Evolutionary conservation across 495 filamentous ascomycete species (phyloP), one percentile per base, ranked within the genome.

Genomic region (Clavariopsis aquatica): DNA sequence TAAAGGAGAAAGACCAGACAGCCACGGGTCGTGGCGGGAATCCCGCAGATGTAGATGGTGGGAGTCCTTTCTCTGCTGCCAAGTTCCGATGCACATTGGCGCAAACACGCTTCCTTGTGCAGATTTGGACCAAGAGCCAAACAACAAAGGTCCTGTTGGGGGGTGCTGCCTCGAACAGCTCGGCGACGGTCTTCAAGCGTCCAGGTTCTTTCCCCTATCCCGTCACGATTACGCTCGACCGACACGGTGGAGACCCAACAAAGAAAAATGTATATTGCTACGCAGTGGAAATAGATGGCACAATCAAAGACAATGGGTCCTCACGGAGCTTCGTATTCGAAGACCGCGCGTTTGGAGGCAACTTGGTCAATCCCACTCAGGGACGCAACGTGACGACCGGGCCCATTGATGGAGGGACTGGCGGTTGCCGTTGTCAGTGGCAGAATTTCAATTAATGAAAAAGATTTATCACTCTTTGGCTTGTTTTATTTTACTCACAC

Each of bases 201-300:
- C 89, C 90, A 0, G 89, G 90, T 2, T 86, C 86, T 2, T 93
- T 96, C 73, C 92, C 93, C 0, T 96, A 93, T 71, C 91, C 91
- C 0, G 80, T 96, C 0, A 94, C 89, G 0, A 80, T 97, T 20
- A 89, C 88, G 1, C 65, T 89, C 12, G 93, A 98, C 74, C 85
- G 90, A 31, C 90, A 94, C 60, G 92, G 92, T 31, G 90, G 91
- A 0, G 71, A 82, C 43, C 72, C 76, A 2, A 76, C 71, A 22
- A 71, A 79, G 66, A 96, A 96, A 75, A 79, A 85, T 71, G 76
- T 88, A 0, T 95, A 89, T 70, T 86, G 86, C 72, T 89, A 91
- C 69, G 80, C 78, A 0, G 75, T 96, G 65, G 79, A 86, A 52
- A 75, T 77, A 13, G 69, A 78, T 28, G 75, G 79, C 47, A 74